These are phyloP conservation scores for Vitis rotundifolia DNA, from an alignment of 164 flowering plant genomes.

Conservation along the genomic window DNA sequence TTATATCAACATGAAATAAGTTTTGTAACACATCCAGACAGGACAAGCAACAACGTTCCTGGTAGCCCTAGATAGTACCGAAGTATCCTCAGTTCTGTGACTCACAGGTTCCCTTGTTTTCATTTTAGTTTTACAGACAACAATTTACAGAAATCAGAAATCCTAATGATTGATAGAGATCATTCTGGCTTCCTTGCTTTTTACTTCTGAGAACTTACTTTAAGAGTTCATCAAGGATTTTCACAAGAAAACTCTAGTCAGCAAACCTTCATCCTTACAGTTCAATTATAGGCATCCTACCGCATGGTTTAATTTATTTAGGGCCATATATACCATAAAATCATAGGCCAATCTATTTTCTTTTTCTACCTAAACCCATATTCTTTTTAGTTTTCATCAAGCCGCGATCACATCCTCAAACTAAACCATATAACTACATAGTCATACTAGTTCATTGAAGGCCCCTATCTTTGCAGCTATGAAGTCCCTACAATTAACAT, in stretches of 20 bases:
- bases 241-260: not conserved
- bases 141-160: too few species aligned
- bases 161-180: too few species aligned
- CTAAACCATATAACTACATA: not conserved
- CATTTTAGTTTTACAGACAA: too few species aligned
- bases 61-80: too few species aligned
- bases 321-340: not conserved
- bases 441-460: not conserved
- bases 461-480: too few species aligned
- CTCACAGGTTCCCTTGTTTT: too few species aligned
- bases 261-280: not conserved
- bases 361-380: not conserved
- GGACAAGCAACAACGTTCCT: too few species aligned
- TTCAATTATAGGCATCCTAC: not conserved
- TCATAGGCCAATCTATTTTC: not conserved
- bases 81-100: too few species aligned
- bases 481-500: too few species aligned
- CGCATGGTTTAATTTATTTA: not conserved
- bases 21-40: too few species aligned
- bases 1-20: too few species aligned
- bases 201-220: not conserved
- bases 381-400: not conserved
- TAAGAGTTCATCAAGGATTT: not conserved
- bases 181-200: too few species aligned
- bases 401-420: not conserved